Evolutionary conservation across 2,329 filamentous ascomycete genomes (phyloP), one percentile per base, ranked within the genome.

Genomic region (Teratosphaeria nubilosa): DNA sequence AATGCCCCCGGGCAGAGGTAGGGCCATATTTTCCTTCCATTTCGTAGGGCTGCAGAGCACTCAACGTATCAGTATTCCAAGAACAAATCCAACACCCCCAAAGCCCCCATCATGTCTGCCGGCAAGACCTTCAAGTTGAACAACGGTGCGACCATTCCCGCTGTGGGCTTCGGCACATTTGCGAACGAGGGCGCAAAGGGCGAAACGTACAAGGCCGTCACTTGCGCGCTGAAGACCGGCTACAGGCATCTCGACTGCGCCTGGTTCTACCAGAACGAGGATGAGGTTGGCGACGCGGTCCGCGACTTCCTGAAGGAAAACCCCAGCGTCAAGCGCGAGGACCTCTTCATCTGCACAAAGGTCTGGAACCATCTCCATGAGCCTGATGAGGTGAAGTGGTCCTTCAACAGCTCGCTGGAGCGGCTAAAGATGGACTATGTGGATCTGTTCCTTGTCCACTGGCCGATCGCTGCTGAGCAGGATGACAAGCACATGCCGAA

Each of bases 81-180:
- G 22, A 25, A 25, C 30, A 7, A 53, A 13, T 2, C 11, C 51
- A 53, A 11, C 11, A 20, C 25, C 20, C 3, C 41, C 9, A 22
- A 22, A 48, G 16, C 53, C n/a, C 59, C 57, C 65, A 73, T 31
- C 62, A 85, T 86, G 82, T 85, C 83, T 68, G 74, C 76, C 68
- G 79, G 73, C 64, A 74, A 75, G 68, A 76, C 74, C 52, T 82
- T 78, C 73, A 80, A 72, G 62, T 75, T 83, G 55, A 78, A 73
- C 75, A 83, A 82, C 68, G 80, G 80, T 65, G 80, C 86, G 59
- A 78, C 77, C 69, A 82, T 86, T 64, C 84, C 84, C 60, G 82
- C 77, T 53, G 73, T 86, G 32, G 84, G 84, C 27, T 86, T 86
- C 66, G 84, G 84, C 64, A 86, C 84, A 64, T 86, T 85, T 67